These are phyloP conservation scores for Russula lepida DNA, from an alignment of 768 basidiomycete genomes.

Conservation along the genomic window DNA sequence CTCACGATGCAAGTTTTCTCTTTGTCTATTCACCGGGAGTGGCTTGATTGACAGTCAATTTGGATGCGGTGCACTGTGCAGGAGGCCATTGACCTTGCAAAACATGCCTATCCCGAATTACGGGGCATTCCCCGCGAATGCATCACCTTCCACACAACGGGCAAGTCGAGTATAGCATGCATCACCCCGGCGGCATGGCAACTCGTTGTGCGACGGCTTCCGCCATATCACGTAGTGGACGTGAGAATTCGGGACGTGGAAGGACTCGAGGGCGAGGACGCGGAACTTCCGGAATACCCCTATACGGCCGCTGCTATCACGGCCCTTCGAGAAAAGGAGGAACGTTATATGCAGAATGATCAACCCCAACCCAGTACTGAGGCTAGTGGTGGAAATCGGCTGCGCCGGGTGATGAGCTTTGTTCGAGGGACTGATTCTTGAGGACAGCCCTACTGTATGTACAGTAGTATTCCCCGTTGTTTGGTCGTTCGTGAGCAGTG, in stretches of 20 bases:
- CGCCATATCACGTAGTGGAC: conserved; percentile 17
- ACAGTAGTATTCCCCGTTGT: neutral
- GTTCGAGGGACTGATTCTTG: conserved; percentile 5
- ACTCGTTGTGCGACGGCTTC: conserved; percentile 16
- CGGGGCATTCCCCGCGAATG: conserved; percentile 10
- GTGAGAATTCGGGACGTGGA: conserved; percentile 13
- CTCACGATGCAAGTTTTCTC: neutral
- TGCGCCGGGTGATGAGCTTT: conserved; percentile 12
- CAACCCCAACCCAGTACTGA: neutral
- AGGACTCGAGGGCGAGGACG: neutral
- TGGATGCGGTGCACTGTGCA: neutral
- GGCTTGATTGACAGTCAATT: neutral
- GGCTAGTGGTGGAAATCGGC: neutral
- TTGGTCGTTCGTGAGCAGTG: no score
- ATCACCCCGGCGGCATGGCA: conserved; percentile 19
- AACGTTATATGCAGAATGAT: neutral
- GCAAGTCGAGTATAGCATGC: conserved; percentile 17
- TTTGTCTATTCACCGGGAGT: neutral
- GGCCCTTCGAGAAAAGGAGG: neutral
- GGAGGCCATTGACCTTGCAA: conserved; percentile 17
- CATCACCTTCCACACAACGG: conserved; percentile 17
- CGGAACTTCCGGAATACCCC: conserved; percentile 9
- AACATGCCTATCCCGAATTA: conserved; percentile 14
- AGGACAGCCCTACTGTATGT: neutral
- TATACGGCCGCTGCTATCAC: neutral